Base-by-base conservation (phyloP, 2,329 filamentous ascomycete species). In the Ophiostoma montium region DNA sequence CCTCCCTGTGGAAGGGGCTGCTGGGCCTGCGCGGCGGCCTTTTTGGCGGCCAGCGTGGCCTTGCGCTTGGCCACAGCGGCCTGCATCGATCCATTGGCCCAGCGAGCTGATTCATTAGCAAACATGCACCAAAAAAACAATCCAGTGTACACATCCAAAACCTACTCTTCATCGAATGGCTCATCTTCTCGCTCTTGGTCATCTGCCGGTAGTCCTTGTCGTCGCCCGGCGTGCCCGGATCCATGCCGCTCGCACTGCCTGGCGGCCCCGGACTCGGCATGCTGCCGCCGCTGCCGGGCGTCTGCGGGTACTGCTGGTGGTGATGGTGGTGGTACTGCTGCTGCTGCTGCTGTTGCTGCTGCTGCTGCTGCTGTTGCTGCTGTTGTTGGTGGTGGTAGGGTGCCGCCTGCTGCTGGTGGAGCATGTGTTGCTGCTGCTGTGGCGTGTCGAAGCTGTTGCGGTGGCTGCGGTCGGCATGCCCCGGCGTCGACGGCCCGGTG, bases 161-260 rank as follows among this genome's bases (percentile, higher is more conserved):
- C 70, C 64, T 66, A 78, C 76, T 74, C 65, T 77, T 77, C 76
- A 80, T 80, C 3, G 75, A 78, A 16, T 70, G 70, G n/a, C 72
- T 76, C 75, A 80, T 79, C 67, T 80, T 80, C 63, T 80, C 75
- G 30, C 74, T 77, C 64, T 80, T 80, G 44, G 74, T 78, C 75
- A 79, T 78, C 39, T 71, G 67, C 33, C 71, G 70, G 57, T 79
- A 79, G 47, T 77, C 73, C 63, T 78, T 78, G 51, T 71, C 67
- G 19, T 57, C 57, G 39, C 35, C 42, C 5, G 46, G 35, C 7
- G 33, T 35, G 19, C 33, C 41, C 1, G 27, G 33, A n/a, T 42
- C 11, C 23, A 27, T 27, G 10, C 44, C n/a, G 35, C 23, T 27
- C 19, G 19, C 12, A 21, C 23, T 11, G 41, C 13, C 12, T 15